phyloP scores from a whole-genome alignment of 164 flowering plant genomes.

The Tetrastigma voinierianum region DNA sequence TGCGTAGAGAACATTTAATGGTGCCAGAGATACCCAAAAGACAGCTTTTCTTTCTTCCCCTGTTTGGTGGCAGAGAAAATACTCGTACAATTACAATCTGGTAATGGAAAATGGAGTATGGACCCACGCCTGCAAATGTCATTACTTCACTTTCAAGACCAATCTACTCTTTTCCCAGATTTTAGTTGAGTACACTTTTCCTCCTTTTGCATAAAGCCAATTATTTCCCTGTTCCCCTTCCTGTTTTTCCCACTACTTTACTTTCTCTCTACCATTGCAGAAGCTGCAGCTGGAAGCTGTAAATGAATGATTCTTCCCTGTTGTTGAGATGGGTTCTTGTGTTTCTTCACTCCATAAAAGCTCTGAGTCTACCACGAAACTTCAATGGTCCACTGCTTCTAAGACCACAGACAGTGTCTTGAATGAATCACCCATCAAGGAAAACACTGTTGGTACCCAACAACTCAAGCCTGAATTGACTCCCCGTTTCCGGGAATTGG shows the following conservation, averaged over 20 bases:
- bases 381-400: neutral
- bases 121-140: conserved; percentile 15
- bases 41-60: neutral
- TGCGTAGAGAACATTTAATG: too few species aligned
- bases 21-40: too few species aligned
- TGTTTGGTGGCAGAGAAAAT: neutral
- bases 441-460: neutral
- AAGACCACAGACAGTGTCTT: conserved; percentile 3
- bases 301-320: neutral
- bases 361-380: conserved; percentile 5
- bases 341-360: conserved; percentile 7
- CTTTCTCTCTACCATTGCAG: neutral
- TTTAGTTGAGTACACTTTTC: conserved; percentile 6
- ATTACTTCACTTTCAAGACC: conserved; percentile 37
- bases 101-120: neutral
- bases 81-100: neutral
- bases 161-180: conserved; percentile 8
- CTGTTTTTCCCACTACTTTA: neutral
- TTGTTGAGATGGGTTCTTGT: conserved; percentile 17
- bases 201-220: conserved; percentile 8
- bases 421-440: conserved; percentile 7
- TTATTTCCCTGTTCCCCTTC: neutral
- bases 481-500: conserved; percentile 5
- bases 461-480: conserved; percentile 4
- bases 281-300: neutral